phyloP scores from a whole-genome alignment of 768 basidiomycete genomes.

The Boletus rufocinnamomeus region DNA sequence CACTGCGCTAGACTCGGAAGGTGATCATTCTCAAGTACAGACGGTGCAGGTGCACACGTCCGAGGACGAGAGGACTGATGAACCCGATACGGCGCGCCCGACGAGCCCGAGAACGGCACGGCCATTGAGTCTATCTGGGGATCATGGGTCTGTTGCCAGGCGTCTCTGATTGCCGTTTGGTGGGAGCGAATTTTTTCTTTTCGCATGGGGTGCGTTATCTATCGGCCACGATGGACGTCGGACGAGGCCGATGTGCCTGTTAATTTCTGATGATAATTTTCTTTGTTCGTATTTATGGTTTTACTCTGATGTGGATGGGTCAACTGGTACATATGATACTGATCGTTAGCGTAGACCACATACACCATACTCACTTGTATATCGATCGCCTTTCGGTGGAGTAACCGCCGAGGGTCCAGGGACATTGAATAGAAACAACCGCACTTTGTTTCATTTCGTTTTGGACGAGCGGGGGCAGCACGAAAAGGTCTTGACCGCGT shows the following conservation, averaged over 20 bases:
- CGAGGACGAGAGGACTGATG: slow-evolving; percentile 4
- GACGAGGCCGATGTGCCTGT: background rate
- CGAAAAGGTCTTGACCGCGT: background rate
- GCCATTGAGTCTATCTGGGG: slow-evolving; percentile 2
- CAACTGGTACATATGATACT: background rate
- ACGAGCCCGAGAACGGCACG: slow-evolving; percentile 24
- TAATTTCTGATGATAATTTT: background rate
- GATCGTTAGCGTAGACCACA: background rate
- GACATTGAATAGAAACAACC: background rate
- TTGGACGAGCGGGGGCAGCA: background rate
- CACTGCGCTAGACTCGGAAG: slow-evolving; percentile 5
- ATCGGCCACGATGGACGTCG: background rate
- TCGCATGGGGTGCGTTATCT: background rate
- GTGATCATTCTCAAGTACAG: background rate
- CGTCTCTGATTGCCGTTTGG: background rate
- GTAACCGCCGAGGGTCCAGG: background rate
- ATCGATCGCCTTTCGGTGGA: background rate
- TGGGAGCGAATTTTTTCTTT: background rate
- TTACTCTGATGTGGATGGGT: background rate
- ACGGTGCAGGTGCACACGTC: background rate
- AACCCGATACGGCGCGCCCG: slow-evolving; percentile 18
- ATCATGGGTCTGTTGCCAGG: background rate
- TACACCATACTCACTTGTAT: background rate
- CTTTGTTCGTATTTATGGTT: background rate
- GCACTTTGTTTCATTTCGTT: background rate